Evolutionary conservation across 75 land plant genomes (phyloP).

Genomic region (Cryptomeria japonica): DNA sequence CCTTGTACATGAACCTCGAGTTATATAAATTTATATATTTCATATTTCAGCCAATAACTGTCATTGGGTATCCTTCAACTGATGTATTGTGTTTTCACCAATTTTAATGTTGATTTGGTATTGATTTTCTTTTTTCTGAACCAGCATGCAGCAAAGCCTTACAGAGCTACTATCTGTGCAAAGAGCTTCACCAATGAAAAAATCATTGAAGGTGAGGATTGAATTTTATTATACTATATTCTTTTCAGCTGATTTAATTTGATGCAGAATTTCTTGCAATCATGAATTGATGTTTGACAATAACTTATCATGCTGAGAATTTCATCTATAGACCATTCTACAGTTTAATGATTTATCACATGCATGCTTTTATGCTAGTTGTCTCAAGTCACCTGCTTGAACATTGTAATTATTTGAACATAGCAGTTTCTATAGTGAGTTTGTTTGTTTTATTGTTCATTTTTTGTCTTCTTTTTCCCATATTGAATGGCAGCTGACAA

Average conservation of each 20-base stretch:
- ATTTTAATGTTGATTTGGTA: not conserved
- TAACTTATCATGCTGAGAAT: not conserved
- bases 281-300: not conserved
- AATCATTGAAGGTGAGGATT: slow-evolving; percentile 17
- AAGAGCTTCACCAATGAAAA: slow-evolving; percentile 30
- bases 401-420: not conserved
- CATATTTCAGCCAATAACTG: not conserved
- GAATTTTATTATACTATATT: not conserved
- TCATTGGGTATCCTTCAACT: not conserved
- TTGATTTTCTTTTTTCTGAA: slow-evolving; percentile 4
- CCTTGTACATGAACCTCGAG: not conserved
- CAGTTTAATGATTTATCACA: not conserved
- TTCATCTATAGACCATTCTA: not conserved
- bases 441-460: not conserved
- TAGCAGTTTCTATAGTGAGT: not conserved
- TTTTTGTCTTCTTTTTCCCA: not conserved
- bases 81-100: not conserved
- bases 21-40: not conserved
- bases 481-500: not conserved
- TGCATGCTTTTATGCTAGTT: not conserved
- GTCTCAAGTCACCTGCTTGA: not conserved
- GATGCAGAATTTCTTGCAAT: not conserved
- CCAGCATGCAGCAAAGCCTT: slow-evolving; percentile 44
- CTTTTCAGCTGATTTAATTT: not conserved
- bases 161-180: slow-evolving; percentile 45